phyloP scores from a whole-genome alignment of 2,329 filamentous ascomycete species.

The Tolypocladium ovalisporum region DNA sequence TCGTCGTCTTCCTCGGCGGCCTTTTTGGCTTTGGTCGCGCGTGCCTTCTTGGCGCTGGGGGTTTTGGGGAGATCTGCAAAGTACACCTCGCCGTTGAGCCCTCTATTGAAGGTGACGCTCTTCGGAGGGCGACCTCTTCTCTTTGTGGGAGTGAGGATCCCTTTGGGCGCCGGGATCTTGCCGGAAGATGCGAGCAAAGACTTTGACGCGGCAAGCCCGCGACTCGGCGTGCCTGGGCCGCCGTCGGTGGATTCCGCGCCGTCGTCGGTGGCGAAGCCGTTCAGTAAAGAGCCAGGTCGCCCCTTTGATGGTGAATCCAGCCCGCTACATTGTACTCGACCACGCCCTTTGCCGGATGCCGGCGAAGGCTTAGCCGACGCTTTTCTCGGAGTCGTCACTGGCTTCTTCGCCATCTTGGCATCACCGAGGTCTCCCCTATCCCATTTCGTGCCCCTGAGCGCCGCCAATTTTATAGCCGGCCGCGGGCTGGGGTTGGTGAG shows the following conservation, averaged over 20 bases:
- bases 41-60: constrained; percentile 14
- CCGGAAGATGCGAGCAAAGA: constrained; percentile 1
- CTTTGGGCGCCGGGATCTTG: constrained; percentile 28
- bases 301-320: not conserved
- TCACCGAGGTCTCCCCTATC: constrained; percentile 16
- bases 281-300: not conserved
- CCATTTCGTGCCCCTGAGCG: constrained; percentile 26
- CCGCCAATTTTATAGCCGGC: constrained; percentile 24
- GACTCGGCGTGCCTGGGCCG: constrained; percentile 2
- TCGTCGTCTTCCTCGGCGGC: constrained; percentile 20
- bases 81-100: constrained; percentile 32
- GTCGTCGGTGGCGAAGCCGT: not conserved
- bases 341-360: not conserved
- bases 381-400: constrained; percentile 9
- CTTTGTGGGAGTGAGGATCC: constrained; percentile 46
- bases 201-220: not conserved
- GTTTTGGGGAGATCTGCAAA: constrained; percentile 41
- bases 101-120: constrained; percentile 39
- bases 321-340: not conserved
- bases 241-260: not conserved
- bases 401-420: constrained; percentile 2
- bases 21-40: constrained; percentile 14
- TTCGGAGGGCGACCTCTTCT: constrained; percentile 33
- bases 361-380: not conserved
- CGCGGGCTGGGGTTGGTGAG: constrained; percentile 5